These are phyloP conservation scores for Pseudogymnoascus sp. DNA, from an alignment of 2,329 filamentous ascomycete species.

Conservation along the genomic window DNA sequence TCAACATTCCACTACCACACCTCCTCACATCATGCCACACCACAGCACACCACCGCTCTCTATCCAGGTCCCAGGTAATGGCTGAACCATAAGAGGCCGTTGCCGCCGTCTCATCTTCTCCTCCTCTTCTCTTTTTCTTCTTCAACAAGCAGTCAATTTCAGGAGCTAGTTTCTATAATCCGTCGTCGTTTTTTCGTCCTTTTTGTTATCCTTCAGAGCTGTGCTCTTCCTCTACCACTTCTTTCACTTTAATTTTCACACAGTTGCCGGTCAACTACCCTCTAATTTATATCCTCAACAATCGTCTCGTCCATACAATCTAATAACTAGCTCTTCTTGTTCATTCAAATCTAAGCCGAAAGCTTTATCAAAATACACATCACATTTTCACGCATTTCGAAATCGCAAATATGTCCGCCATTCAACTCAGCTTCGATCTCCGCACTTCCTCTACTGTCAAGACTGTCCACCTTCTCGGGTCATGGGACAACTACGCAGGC, in stretches of 20 bases:
- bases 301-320: constrained; percentile 29
- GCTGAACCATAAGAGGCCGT: constrained; percentile 25
- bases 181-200: constrained; percentile 43
- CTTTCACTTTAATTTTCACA: constrained; percentile 26
- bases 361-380: constrained; percentile 27
- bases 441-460: constrained; percentile 95
- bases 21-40: not conserved
- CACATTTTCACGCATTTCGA: constrained; percentile 24
- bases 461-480: constrained; percentile 93
- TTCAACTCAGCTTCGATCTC: constrained; percentile 92
- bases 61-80: constrained; percentile 9
- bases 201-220: constrained; percentile 42
- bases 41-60: not conserved
- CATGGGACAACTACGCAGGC: constrained; percentile 94
- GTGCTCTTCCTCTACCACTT: constrained; percentile 43
- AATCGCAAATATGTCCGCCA: constrained; percentile 62
- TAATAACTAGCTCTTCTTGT: constrained; percentile 31
- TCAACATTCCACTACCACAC: constrained; percentile 6
- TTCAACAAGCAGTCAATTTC: constrained; percentile 58
- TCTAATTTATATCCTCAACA: constrained; percentile 47
- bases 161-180: constrained; percentile 41
- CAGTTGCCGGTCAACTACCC: constrained; percentile 49
- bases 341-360: constrained; percentile 31
- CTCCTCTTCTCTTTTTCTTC: constrained; percentile 31
- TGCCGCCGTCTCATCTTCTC: constrained; percentile 19